Conservation (phyloP, 1,284 basidiomycete species). For the Boletellus deceptivus region DNA sequence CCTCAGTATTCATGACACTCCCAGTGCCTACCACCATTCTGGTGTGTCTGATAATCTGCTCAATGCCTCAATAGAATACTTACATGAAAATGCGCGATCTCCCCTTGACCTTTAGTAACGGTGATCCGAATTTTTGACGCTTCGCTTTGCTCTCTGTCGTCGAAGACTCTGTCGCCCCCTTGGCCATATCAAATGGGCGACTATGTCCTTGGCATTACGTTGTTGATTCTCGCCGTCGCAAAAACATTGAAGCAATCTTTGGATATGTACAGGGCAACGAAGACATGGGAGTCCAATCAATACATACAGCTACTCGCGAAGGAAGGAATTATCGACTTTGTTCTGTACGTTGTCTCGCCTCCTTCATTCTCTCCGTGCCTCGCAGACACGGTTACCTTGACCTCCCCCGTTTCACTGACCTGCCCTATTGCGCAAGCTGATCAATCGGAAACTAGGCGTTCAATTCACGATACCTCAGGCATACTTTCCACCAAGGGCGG, state of each 20-base stretch:
- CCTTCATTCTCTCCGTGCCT: no score
- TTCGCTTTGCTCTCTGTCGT: neutral
- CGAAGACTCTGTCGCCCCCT: neutral
- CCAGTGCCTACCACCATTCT: neutral
- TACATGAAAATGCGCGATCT: no score
- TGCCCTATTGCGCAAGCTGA: no score
- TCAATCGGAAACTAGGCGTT: no score
- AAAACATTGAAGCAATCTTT: neutral
- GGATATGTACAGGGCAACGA: conserved; percentile 4
- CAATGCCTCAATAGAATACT: no score
- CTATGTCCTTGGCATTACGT: neutral
- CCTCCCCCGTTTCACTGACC: no score
- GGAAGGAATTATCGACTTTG: conserved; percentile 9
- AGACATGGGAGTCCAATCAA: conserved; percentile 2
- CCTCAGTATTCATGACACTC: neutral
- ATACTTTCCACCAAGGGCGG: no score
- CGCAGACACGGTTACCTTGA: no score
- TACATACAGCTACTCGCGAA: conserved; percentile 2
- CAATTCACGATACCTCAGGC: no score
- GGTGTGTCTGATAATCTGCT: neutral
- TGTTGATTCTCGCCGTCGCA: neutral
- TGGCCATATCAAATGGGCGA: neutral
- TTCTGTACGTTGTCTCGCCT: conserved; percentile 7
- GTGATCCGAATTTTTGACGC: neutral
- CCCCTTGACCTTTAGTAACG: neutral